A percentile compares a stretch with the other conserved stretches of the same genome.
phyloP scores from a whole-genome alignment of 345 rosid genomes.

The Lepidium aucheri region DNA sequence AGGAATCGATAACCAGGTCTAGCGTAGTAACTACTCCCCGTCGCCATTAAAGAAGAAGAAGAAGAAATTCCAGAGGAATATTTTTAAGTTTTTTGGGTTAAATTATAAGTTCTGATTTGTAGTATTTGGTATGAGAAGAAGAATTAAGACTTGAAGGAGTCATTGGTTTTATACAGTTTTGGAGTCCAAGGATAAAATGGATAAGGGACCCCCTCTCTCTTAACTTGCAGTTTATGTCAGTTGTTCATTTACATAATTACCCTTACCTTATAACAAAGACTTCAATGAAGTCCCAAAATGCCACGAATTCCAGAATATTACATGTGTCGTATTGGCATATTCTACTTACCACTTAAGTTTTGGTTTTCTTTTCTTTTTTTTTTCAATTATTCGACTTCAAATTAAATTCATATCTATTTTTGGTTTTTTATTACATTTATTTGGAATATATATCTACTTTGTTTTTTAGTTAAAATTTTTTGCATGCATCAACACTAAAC shows the following conservation, averaged over 20 bases:
- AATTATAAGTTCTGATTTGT: background rate
- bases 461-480: too few relatives aligned
- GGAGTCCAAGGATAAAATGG: conserved; percentile 28
- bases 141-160: background rate
- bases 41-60: conserved; percentile 46
- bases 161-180: conserved; percentile 46
- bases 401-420: background rate
- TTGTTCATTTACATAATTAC: conserved; percentile 16
- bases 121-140: conserved; percentile 1
- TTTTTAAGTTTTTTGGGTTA: too few relatives aligned
- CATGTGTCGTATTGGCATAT: conserved; percentile 25
- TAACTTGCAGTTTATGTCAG: conserved; percentile 22
- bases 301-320: conserved; percentile 11
- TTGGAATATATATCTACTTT: background rate
- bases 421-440: background rate
- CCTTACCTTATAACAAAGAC: background rate
- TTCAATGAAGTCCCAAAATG: background rate
- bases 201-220: conserved; percentile 34
- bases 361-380: background rate
- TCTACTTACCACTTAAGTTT: background rate
- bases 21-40: conserved; percentile 56
- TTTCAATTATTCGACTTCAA: background rate
- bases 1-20: conserved; percentile 62
- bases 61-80: background rate
- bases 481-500: too few relatives aligned